These are phyloP conservation scores for Chenopodium album DNA, from an alignment of 148 eudicot genomes.

Conservation along the genomic window DNA sequence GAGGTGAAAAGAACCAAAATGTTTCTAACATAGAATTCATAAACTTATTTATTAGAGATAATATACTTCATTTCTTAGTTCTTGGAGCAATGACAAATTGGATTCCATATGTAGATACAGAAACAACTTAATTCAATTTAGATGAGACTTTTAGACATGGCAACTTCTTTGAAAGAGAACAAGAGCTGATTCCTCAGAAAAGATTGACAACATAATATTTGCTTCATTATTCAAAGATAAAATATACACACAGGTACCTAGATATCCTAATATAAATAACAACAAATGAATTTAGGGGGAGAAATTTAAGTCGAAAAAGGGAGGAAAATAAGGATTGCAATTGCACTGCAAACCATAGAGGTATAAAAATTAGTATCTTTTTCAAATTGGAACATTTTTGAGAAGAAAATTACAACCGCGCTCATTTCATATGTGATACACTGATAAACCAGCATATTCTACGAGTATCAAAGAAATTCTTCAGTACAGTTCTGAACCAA, in stretches of 20 bases:
- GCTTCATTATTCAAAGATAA: neutral
- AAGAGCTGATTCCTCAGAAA: too few relatives aligned
- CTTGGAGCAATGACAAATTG: too few relatives aligned
- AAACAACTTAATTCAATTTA: too few relatives aligned
- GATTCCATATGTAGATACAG: too few relatives aligned
- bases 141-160: too few relatives aligned
- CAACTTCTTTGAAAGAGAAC: neutral
- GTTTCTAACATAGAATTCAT: too few relatives aligned
- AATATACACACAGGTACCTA: neutral
- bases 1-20: too few relatives aligned
- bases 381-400: conserved; percentile 26
- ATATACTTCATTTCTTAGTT: too few relatives aligned
- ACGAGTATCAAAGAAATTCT: conserved; percentile 7
- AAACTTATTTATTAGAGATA: too few relatives aligned
- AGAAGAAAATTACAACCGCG: conserved; percentile 28
- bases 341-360: neutral
- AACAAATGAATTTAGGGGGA: neutral
- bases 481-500: conserved; percentile 4
- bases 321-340: conserved; percentile 1
- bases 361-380: neutral
- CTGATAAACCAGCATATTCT: neutral
- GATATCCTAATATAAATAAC: neutral
- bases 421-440: conserved; percentile 1
- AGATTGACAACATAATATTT: neutral
- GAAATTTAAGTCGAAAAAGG: neutral